These are phyloP conservation scores for Geotrichum europaeum DNA, from an alignment of 1,139 yeast species.

Conservation along the genomic window DNA sequence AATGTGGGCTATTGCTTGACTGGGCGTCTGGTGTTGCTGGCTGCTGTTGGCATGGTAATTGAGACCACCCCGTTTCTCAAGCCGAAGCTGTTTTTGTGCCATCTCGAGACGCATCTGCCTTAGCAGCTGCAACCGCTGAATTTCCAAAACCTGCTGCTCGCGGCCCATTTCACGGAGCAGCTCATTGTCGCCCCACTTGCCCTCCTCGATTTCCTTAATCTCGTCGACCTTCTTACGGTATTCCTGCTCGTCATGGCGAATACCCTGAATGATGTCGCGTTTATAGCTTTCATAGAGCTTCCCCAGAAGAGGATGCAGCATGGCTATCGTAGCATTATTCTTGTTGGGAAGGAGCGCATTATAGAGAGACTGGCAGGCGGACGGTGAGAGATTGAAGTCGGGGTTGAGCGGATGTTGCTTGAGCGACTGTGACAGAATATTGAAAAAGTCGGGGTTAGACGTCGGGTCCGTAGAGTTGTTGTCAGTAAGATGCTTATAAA, in stretches of 20 bases:
- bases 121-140: neutral
- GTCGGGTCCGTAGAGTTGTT: slow-evolving; percentile 19
- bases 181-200: slow-evolving; percentile 33
- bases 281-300: slow-evolving; percentile 31
- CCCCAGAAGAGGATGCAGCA: slow-evolving; percentile 27
- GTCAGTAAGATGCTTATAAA: slow-evolving; percentile 30
- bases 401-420: slow-evolving; percentile 28
- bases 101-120: slow-evolving; percentile 6
- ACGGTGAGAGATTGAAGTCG: slow-evolving; percentile 27
- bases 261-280: slow-evolving; percentile 27
- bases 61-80: neutral
- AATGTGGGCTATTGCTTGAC: neutral
- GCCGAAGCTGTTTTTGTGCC: slow-evolving; percentile 14
- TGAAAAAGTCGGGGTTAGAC: slow-evolving; percentile 20
- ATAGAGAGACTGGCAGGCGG: slow-evolving; percentile 28
- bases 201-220: slow-evolving; percentile 35
- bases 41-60: neutral
- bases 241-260: slow-evolving; percentile 33
- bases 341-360: slow-evolving; percentile 26
- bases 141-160: slow-evolving; percentile 1
- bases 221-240: slow-evolving; percentile 31
- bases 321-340: slow-evolving; percentile 27
- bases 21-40: neutral
- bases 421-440: slow-evolving; percentile 25
- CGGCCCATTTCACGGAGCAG: slow-evolving; percentile 24